Base-by-base conservation (phyloP, 768 basidiomycete species). In the Sarcomyxa edulis region DNA sequence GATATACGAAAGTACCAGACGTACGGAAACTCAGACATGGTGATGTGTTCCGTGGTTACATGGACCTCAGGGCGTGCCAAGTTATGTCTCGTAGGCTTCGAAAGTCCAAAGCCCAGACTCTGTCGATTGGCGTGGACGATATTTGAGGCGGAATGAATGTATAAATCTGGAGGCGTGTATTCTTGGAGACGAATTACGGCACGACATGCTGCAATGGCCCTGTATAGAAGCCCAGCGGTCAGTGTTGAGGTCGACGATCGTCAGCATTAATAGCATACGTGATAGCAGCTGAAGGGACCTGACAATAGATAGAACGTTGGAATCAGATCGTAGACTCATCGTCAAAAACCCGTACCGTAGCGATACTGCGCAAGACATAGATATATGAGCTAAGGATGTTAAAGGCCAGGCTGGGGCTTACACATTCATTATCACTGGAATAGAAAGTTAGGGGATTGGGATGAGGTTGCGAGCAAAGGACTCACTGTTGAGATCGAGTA, bases 161-260 rank as follows among this genome's bases (percentile, higher is more conserved):
- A 72, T 15, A 67, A 58, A 19, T 73, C 67, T 39, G 49, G 60
- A 29, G 61, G 51, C 46, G 61, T 71, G 47, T 75, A 79, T 37
- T 80, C 77, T 25, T 75, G 68, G 16, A 85, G 63, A 43, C 79
- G 69, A 53, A 82, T 79, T 31, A 84, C 82, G 20, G 78, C 73
- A 30, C 83, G 73, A 54, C 80, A 80, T 20, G 83, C 76, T 15
- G 81, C 78, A 37, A 81, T 78, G 6, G 76, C 67, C 18, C 72
- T 76, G 43, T 8, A 19, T 39, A 19, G 30, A 34, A 24, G 32
- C n/a, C n/a, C n/a, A n/a, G n/a, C n/a, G n/a, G n/a, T n/a, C n/a
- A n/a, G n/a, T n/a, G n/a, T n/a, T n/a, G n/a, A n/a, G n/a, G n/a
- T n/a, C n/a, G n/a, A n/a, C n/a, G n/a, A n/a, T n/a, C n/a, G n/a